Conservation (phyloP, 768 basidiomycete species). For the Ramaria sp. region DNA sequence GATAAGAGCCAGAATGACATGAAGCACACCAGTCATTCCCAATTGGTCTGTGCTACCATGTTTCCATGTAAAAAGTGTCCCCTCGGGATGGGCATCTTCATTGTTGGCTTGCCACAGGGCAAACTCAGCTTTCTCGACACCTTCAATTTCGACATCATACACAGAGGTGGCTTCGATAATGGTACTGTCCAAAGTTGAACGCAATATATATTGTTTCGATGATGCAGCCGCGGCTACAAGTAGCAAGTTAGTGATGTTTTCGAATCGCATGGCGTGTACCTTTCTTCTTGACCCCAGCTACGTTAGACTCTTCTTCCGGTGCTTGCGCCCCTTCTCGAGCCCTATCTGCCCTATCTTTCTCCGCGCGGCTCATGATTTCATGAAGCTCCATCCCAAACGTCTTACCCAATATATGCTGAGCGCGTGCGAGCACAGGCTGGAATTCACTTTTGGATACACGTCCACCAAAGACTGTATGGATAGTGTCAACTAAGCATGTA, state of each 20-base stretch:
- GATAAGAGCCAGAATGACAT: constrained; percentile 73
- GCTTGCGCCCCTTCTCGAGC: constrained; percentile 24
- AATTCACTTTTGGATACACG: constrained; percentile 41
- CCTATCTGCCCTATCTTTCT: constrained; percentile 33
- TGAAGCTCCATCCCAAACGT: constrained; percentile 81
- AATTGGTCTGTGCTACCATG: constrained; percentile 50
- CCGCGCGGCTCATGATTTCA: constrained; percentile 57
- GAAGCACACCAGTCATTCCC: constrained; percentile 59
- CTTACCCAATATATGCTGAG: constrained; percentile 51
- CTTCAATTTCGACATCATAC: constrained; percentile 30
- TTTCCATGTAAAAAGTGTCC: constrained; percentile 61
- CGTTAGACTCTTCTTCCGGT: constrained; percentile 34
- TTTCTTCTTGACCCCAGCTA: constrained; percentile 57
- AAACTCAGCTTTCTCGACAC: constrained; percentile 38
- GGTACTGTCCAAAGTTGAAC: constrained; percentile 52
- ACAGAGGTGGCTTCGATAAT: constrained; percentile 53
- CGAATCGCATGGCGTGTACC: constrained; percentile 25
- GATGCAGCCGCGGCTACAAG: constrained; percentile 41
- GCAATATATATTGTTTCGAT: constrained; percentile 75
- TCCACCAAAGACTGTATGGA: constrained; percentile 30
- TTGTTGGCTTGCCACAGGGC: constrained; percentile 36
- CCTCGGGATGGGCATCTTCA: constrained; percentile 44
- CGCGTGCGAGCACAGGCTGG: constrained; percentile 46
- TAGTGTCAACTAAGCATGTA: no score
- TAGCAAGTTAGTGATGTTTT: not conserved